Percentiles rank a stretch among this genome's conserved stretches.
These are phyloP conservation scores for Alternaria triticina DNA, from an alignment of 2,329 filamentous ascomycete genomes.

Conservation along the genomic window DNA sequence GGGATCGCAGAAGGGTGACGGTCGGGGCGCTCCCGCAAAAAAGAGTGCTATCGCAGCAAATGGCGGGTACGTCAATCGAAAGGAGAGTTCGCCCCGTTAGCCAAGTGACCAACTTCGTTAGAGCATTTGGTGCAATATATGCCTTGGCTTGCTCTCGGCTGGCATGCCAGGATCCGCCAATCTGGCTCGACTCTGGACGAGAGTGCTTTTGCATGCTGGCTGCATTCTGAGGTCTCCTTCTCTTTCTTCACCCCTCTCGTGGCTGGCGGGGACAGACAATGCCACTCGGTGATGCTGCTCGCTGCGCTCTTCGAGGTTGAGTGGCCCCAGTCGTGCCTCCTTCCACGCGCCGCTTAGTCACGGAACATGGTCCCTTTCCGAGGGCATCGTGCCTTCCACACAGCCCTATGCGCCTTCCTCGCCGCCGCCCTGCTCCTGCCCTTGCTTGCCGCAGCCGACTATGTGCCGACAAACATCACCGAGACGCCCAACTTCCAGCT, in stretches of 20 bases:
- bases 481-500: conserved; percentile 25
- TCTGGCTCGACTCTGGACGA: conserved; percentile 32
- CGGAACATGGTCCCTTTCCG: conserved; percentile 30
- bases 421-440: conserved; percentile 23
- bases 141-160: conserved; percentile 29
- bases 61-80: conserved; percentile 4
- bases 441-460: conserved; percentile 24
- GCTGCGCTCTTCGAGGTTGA: conserved; percentile 29
- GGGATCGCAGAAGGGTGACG: neutral
- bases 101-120: conserved; percentile 24
- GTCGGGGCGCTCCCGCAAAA: neutral
- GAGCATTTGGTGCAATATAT: conserved; percentile 27
- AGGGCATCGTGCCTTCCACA: conserved; percentile 24
- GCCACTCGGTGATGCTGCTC: conserved; percentile 34
- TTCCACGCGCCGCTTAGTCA: conserved; percentile 26
- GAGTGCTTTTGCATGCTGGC: conserved; percentile 16
- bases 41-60: conserved; percentile 9
- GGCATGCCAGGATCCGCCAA: conserved; percentile 26
- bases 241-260: conserved; percentile 17
- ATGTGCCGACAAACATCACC: conserved; percentile 31
- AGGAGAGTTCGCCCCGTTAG: conserved; percentile 9
- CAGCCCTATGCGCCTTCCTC: conserved; percentile 19
- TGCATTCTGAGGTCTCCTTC: neutral
- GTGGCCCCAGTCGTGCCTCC: conserved; percentile 24
- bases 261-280: conserved; percentile 26